A percentile compares a stretch with the other conserved stretches of the same genome.
Evolutionary conservation across 2,329 filamentous ascomycete species (phyloP).

Genomic region (Tympanopsis confertula): DNA sequence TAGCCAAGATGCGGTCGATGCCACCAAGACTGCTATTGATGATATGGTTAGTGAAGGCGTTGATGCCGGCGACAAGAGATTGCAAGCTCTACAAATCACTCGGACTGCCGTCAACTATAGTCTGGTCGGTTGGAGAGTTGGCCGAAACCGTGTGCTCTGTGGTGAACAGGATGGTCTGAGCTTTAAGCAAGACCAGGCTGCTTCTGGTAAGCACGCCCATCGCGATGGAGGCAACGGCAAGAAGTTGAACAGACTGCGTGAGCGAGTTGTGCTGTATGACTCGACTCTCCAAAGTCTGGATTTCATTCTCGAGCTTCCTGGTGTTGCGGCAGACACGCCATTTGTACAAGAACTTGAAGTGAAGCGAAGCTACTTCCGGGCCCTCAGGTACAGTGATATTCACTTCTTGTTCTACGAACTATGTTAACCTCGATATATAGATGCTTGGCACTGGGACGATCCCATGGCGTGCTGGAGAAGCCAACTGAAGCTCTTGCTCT

Average conservation of each 20-base stretch:
- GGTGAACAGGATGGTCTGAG: slow-evolving; percentile 69
- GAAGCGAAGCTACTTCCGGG: slow-evolving; percentile 69
- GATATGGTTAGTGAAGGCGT: slow-evolving; percentile 77
- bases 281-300: slow-evolving; percentile 83
- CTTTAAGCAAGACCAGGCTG: slow-evolving; percentile 27
- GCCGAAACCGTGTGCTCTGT: slow-evolving; percentile 78
- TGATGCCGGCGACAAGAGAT: slow-evolving; percentile 68
- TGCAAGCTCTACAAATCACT: slow-evolving; percentile 88
- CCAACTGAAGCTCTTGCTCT: slow-evolving; percentile 47
- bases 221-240: slow-evolving; percentile 52
- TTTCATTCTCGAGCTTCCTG: slow-evolving; percentile 77
- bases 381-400: slow-evolving; percentile 57
- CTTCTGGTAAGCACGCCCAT: slow-evolving; percentile 31
- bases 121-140: slow-evolving; percentile 87
- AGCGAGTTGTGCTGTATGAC: slow-evolving; percentile 82
- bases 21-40: slow-evolving; percentile 84
- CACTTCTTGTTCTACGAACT: neutral
- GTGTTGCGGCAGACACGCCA: slow-evolving; percentile 70
- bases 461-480: slow-evolving; percentile 41
- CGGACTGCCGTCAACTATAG: slow-evolving; percentile 89
- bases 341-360: slow-evolving; percentile 70
- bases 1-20: slow-evolving; percentile 87
- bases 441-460: slow-evolving; percentile 48
- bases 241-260: slow-evolving; percentile 69
- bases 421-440: slow-evolving; percentile 11